phyloP scores from a whole-genome alignment of 371 early-diverging fungal species.

The Entomophthora muscae region DNA sequence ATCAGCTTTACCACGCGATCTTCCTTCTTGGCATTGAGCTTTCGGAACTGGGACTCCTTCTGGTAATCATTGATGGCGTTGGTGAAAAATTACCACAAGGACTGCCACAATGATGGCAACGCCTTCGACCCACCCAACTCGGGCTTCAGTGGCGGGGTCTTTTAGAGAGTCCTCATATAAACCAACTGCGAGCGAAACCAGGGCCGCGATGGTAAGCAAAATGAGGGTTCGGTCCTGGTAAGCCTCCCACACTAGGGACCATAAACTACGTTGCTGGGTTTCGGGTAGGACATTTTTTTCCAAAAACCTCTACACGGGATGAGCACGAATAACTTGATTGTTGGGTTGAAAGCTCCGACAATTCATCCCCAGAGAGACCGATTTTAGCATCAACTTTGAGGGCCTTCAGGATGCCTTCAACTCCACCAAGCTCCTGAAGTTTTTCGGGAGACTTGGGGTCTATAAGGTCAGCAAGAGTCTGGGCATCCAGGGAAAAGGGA shows the following conservation, averaged over 20 bases:
- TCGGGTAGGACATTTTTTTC: slow-evolving; percentile 16
- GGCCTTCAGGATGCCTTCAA: slow-evolving; percentile 29
- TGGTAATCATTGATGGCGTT: slow-evolving; percentile 69
- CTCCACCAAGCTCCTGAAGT: slow-evolving; percentile 48
- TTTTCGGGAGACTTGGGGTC: slow-evolving; percentile 9
- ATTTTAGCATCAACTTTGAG: slow-evolving; percentile 38
- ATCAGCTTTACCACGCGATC: slow-evolving; percentile 53
- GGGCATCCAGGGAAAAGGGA: background rate
- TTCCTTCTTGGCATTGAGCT: slow-evolving; percentile 62
- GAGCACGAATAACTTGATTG: slow-evolving; percentile 21
- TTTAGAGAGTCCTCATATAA: slow-evolving; percentile 55
- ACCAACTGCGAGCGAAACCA: slow-evolving; percentile 69
- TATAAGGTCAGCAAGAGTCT: background rate
- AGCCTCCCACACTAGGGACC: background rate
- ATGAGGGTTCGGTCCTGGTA: slow-evolving; percentile 19
- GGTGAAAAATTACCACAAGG: slow-evolving; percentile 55
- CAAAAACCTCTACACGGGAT: slow-evolving; percentile 48
- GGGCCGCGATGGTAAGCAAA: slow-evolving; percentile 56
- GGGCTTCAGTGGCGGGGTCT: slow-evolving; percentile 18
- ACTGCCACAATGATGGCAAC: slow-evolving; percentile 63
- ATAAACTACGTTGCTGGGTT: background rate
- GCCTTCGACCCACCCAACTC: slow-evolving; percentile 58
- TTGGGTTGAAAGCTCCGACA: slow-evolving; percentile 2
- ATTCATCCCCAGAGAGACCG: slow-evolving; percentile 48
- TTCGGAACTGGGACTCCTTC: slow-evolving; percentile 74